Conservation (phyloP, 495 filamentous ascomycete species). For the Jackrogersella multiformis region DNA sequence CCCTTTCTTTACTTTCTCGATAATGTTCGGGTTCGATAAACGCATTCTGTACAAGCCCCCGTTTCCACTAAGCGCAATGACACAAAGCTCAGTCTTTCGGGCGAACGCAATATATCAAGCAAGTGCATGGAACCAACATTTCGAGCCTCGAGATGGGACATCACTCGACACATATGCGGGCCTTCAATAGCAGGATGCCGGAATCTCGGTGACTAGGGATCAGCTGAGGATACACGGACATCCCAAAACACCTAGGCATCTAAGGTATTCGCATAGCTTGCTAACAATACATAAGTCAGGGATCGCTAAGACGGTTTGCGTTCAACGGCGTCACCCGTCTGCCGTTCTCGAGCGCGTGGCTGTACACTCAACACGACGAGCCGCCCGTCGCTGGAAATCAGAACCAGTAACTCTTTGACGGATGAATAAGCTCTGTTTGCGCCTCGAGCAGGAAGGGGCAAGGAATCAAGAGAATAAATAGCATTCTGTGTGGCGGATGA, state of each 20-base stretch:
- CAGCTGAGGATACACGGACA: too few species aligned
- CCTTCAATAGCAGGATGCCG: too few species aligned
- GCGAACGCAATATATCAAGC: not conserved
- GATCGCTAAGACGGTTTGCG: slow-evolving; percentile 26
- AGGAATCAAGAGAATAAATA: too few species aligned
- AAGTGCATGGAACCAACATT: not conserved
- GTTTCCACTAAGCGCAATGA: not conserved
- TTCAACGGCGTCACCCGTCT: slow-evolving; percentile 31
- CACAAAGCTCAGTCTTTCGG: not conserved
- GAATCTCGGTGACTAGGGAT: too few species aligned
- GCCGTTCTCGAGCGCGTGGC: slow-evolving; percentile 27
- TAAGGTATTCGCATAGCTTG: not conserved
- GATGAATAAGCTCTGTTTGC: too few species aligned
- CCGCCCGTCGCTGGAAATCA: not conserved
- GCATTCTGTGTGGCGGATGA: too few species aligned
- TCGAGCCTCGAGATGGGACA: too few species aligned
- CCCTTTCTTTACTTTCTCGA: not conserved
- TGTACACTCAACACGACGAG: slow-evolving; percentile 15
- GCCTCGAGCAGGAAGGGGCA: too few species aligned
- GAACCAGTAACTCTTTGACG: not conserved
- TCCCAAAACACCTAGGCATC: too few species aligned
- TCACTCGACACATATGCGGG: too few species aligned
- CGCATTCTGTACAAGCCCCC: not conserved
- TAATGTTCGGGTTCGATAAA: not conserved
- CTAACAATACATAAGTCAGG: slow-evolving; percentile 31